phyloP scores from a whole-genome alignment of 306 rosid genomes.

The Chamaecrista fasciculata region DNA sequence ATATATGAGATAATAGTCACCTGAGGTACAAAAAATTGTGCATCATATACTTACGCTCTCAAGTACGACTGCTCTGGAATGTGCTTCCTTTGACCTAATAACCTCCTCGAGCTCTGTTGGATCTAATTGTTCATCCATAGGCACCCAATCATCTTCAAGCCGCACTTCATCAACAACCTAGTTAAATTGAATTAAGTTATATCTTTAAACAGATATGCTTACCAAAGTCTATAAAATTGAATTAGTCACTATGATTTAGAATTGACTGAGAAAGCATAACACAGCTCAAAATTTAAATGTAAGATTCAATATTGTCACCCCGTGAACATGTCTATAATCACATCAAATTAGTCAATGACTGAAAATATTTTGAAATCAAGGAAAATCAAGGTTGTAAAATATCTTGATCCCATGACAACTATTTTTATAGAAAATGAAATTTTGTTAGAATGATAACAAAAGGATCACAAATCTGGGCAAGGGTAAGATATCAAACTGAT shows the following conservation, averaged over 20 bases:
- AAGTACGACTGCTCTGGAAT: slow-evolving; percentile 91
- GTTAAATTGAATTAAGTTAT: slow-evolving; percentile 30
- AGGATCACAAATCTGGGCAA: background rate
- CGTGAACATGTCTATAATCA: slow-evolving; percentile 1
- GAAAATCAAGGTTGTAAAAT: slow-evolving; percentile 3
- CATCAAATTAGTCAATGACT: slow-evolving; percentile 17
- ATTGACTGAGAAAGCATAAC: slow-evolving; percentile 2
- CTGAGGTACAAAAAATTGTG: slow-evolving; percentile 6
- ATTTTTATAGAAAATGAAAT: background rate
- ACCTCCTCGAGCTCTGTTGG: slow-evolving; percentile 82
- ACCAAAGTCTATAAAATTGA: slow-evolving; percentile 20
- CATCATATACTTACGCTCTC: slow-evolving; percentile 72
- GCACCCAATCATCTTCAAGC: slow-evolving; percentile 99
- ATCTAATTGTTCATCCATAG: slow-evolving; percentile 83
- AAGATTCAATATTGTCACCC: background rate
- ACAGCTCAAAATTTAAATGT: slow-evolving; percentile 12
- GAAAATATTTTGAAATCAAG: background rate
- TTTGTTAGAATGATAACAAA: background rate
- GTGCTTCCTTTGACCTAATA: slow-evolving; percentile 78
- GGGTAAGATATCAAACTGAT: slow-evolving; percentile 10
- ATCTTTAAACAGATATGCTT: slow-evolving; percentile 19
- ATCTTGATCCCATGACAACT: background rate
- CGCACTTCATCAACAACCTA: slow-evolving; percentile 84
- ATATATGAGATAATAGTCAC: slow-evolving; percentile 7
- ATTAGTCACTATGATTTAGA: slow-evolving; percentile 13